Evolutionary conservation across 1,139 yeast species (phyloP), one percentile per base, ranked within the genome.

Genomic region (Trichomonascaceae sp.): DNA sequence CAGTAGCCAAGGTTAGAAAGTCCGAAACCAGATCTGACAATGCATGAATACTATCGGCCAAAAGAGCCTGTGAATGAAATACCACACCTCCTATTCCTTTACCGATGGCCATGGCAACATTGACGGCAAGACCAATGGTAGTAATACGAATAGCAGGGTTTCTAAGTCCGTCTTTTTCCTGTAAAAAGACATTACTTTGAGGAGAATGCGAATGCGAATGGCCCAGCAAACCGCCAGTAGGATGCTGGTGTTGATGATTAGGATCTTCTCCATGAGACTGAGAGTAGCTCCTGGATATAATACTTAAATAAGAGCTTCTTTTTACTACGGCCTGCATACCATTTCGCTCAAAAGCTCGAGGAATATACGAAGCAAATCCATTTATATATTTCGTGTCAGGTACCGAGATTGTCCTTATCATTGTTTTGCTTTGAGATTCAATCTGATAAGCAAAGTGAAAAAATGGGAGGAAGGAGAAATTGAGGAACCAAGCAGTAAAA

Each of bases 11-110:
- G 0, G 99, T 93, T 61, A 93, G 74, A 54, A 91, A 80, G 69
- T 93, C 99, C 12, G 96, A 88, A 19, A 93, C 80, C 74, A 91
- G 76, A 68, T 93, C 99, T 51, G 95, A 85, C 15, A 88, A 77
- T 0, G 97, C 91, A 70, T 91, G 98, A 43, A 90, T 84, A 0
- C 98, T 91, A 69, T 93, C 99, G 0, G 99, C 99, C 45, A 91
- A 70, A 56, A 93, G 77, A 0, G 97, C 93, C 69, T 91, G 97
- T 0, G 99, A 93, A 69, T 93, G 96, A 79, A 93, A 93, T 49
- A 83, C 83, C 17, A 89, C 77, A 2, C 99, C 99, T 24, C 98
- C 98, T 24, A 84, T 70, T 22, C 90, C 93, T 68, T 93, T 93
- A 32, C 95, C 84, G 6, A 81, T 74, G 0, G 96, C 97, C 85